These are phyloP conservation scores for Diutina sp. DNA, from an alignment of 1,139 yeast genomes.

Conservation along the genomic window DNA sequence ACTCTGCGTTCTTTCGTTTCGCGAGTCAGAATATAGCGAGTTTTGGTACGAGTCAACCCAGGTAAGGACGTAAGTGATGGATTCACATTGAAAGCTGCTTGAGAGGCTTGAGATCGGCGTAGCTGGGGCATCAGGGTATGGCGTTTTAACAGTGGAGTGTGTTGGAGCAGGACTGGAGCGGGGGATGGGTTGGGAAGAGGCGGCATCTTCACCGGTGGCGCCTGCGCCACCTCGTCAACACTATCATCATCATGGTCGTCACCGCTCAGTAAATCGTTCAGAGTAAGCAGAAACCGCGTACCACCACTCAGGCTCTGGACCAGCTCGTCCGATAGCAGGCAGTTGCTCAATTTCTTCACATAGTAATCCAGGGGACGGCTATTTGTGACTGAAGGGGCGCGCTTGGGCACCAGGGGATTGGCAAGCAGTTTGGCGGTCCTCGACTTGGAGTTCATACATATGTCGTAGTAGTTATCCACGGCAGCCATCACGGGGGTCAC, in stretches of 20 bases:
- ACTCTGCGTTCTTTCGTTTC: conserved; percentile 28
- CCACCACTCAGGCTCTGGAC: background rate
- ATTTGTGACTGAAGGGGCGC: background rate
- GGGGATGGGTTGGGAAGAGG: background rate
- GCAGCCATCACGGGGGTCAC: background rate
- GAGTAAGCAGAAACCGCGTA: background rate
- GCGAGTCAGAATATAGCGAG: conserved; percentile 21
- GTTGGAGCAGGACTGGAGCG: background rate
- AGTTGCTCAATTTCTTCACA: conserved; percentile 1
- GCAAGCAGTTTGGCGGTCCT: background rate
- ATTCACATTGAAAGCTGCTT: background rate
- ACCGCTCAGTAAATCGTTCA: background rate
- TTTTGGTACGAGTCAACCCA: conserved; percentile 20
- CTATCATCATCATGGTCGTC: background rate
- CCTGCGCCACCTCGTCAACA: background rate
- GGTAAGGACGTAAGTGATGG: background rate
- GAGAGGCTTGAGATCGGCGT: background rate
- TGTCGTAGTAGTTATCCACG: conserved; percentile 2
- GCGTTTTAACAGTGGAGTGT: background rate
- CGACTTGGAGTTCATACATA: background rate
- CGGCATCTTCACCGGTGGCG: background rate
- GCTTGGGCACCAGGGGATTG: background rate
- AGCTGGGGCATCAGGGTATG: conserved; percentile 1
- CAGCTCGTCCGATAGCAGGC: conserved; percentile 3
- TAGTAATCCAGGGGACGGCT: background rate